Conservation (phyloP, 2,329 filamentous ascomycete genomes). For the Chalaropsis ovoidea region DNA sequence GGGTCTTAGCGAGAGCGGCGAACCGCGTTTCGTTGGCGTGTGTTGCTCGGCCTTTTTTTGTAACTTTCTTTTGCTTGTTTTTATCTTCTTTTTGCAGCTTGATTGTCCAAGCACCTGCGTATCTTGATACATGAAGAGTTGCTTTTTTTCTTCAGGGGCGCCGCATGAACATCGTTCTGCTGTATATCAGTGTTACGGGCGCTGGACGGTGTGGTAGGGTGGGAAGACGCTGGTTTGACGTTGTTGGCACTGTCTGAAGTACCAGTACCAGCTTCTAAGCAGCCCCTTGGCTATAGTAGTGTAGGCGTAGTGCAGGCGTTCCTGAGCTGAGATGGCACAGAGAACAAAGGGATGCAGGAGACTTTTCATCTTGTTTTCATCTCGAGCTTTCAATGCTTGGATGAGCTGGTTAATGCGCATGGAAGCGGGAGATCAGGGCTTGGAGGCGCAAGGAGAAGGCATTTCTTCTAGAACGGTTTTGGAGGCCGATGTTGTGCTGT, state of each 20-base stretch:
- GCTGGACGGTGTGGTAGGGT: not conserved
- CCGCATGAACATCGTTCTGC: not conserved
- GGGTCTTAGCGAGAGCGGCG: not conserved
- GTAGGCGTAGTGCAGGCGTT: not conserved
- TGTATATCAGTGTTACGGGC: not conserved
- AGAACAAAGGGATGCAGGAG: not conserved
- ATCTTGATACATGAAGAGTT: not conserved
- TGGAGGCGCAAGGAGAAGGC: not conserved
- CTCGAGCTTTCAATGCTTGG: not conserved
- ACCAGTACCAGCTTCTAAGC: no score
- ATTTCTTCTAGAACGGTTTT: slow-evolving; percentile 7
- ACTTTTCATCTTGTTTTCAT: slow-evolving; percentile 1
- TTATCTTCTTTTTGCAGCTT: not conserved
- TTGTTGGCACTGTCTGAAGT: no score
- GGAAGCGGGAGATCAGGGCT: not conserved
- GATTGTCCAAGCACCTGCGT: not conserved
- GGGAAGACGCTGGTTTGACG: no score
- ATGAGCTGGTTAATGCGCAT: not conserved
- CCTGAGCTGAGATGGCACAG: not conserved
- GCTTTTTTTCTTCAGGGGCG: not conserved
- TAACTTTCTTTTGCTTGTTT: not conserved
- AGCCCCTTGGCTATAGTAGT: not conserved
- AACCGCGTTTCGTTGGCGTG: not conserved
- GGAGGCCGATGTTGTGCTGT: not conserved
- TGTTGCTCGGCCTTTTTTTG: not conserved